Evolutionary conservation across 495 filamentous ascomycete species (phyloP).

Genomic region (Aspergillus olivimuriae): DNA sequence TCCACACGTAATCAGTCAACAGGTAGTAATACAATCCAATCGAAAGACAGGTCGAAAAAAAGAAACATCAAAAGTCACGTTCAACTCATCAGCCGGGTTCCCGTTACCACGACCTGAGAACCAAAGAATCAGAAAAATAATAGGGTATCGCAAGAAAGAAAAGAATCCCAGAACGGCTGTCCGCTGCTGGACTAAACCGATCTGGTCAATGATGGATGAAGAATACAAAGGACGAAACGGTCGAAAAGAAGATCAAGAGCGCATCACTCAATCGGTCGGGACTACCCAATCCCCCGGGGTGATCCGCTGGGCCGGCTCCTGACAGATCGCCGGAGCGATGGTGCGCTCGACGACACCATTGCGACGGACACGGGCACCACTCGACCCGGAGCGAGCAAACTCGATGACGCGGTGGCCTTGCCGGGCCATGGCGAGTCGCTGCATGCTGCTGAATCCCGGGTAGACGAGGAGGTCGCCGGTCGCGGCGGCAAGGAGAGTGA

Average conservation of each 20-base stretch:
- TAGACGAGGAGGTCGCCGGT: constrained; percentile 50
- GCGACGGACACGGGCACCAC: constrained; percentile 35
- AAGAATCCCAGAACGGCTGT: too few relatives aligned
- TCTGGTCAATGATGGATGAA: too few relatives aligned
- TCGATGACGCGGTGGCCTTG: constrained; percentile 44
- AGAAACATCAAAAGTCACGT: too few relatives aligned
- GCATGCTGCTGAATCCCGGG: constrained; percentile 36
- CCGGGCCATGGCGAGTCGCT: constrained; percentile 40
- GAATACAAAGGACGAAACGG: too few relatives aligned
- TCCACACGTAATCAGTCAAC: too few relatives aligned
- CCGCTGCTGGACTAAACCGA: too few relatives aligned
- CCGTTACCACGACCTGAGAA: too few relatives aligned
- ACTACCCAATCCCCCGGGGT: constrained; percentile 30
- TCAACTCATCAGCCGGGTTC: too few relatives aligned
- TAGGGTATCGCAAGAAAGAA: not conserved
- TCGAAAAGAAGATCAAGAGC: not conserved
- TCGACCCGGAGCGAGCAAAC: constrained; percentile 34
- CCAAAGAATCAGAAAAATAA: too few relatives aligned
- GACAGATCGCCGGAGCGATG: constrained; percentile 35
- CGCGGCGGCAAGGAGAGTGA: constrained; percentile 49
- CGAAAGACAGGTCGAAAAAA: too few relatives aligned
- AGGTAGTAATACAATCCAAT: too few relatives aligned
- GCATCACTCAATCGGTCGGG: constrained; percentile 1
- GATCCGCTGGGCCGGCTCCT: constrained; percentile 34
- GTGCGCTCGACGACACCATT: constrained; percentile 40